Evolutionary conservation across 2,329 filamentous ascomycete genomes (phyloP), one percentile per base, ranked within the genome.

Genomic region (Canariomyces notabilis): DNA sequence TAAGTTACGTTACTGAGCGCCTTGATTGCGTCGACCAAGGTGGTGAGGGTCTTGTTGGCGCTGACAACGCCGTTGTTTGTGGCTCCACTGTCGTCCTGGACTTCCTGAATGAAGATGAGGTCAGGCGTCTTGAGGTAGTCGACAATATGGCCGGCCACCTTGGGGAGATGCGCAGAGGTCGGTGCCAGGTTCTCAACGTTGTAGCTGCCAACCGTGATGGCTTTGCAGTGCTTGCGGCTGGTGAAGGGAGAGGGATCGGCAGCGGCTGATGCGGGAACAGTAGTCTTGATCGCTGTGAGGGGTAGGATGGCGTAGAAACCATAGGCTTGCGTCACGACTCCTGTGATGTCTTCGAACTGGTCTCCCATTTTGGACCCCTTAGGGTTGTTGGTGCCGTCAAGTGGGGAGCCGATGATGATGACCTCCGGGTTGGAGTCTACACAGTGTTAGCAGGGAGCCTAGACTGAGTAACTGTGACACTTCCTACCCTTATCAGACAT

Each of bases 261-360:
- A 7, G 77, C 60, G 6, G 65, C 61, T 2, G 75, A 73, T 7
- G 67, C 62, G 23, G 67, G 63, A 4, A 71, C 71, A 37, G 68
- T 66, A 23, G 79, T 66, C 32, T 71, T 69, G 50, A 83, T 57
- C 16, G 73, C 74, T 1, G 80, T 85, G 14, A 76, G 64, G 1
- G 84, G 84, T 3, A 86, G 72, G 57, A 88, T 78, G 52, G 74
- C 71, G 65, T 87, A 88, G 68, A 81, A 85, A 19, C 83, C 83
- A 56, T 80, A 86, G 9, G 74, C 72, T 52, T 86, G 75, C 38
- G 70, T 76, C 6, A 88, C 72, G 15, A 87, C 67, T n/a, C 84
- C 84, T 0, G 80, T 86, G 57, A 88, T 80, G 42, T 85, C 78
- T 38, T 73, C 74, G 7, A 87, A 66, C 5, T 66, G 66, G 60